These are phyloP conservation scores for Sporothrix variecibatus DNA, from an alignment of 2,329 filamentous ascomycete genomes.

Conservation along the genomic window DNA sequence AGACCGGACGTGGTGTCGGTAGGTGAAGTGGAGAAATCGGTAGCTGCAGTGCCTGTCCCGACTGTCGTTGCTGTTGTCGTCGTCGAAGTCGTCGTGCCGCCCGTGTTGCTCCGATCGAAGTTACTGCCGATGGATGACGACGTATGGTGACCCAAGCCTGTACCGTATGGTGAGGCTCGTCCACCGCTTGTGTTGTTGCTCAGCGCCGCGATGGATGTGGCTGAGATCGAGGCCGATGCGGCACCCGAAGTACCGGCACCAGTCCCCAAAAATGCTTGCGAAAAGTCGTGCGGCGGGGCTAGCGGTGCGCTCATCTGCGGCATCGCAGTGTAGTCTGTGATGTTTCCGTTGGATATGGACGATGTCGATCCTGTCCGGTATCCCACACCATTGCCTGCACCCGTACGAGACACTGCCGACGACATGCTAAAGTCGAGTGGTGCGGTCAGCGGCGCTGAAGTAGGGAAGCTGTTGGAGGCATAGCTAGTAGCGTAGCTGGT, in stretches of 20 bases:
- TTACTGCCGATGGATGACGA: constrained; percentile 33
- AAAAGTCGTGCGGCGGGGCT: constrained; percentile 55
- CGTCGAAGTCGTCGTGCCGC: constrained; percentile 23
- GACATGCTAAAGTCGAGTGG: constrained; percentile 56
- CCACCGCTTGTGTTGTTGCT: constrained; percentile 2
- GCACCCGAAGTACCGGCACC: constrained; percentile 27
- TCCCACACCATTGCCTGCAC: constrained; percentile 29
- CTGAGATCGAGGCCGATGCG: constrained; percentile 32
- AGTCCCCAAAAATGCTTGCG: constrained; percentile 48
- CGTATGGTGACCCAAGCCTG: constrained; percentile 27
- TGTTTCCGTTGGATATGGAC: constrained; percentile 44
- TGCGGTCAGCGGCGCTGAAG: constrained; percentile 56
- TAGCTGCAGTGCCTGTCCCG: neutral
- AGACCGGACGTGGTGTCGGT: constrained; percentile 34
- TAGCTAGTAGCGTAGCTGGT: constrained; percentile 44
- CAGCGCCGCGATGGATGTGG: constrained; percentile 24
- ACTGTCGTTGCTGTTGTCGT: constrained; percentile 37
- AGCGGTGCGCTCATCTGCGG: constrained; percentile 59
- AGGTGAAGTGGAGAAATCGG: constrained; percentile 3
- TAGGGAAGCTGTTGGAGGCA: constrained; percentile 43
- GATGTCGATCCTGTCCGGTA: constrained; percentile 32
- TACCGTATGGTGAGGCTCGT: constrained; percentile 51
- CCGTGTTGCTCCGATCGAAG: constrained; percentile 30
- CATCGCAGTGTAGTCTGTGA: constrained; percentile 51
- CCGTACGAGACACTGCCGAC: constrained; percentile 41